Conservation (phyloP, 2,329 filamentous ascomycete species). For the Ceratocystis huliohia region DNA sequence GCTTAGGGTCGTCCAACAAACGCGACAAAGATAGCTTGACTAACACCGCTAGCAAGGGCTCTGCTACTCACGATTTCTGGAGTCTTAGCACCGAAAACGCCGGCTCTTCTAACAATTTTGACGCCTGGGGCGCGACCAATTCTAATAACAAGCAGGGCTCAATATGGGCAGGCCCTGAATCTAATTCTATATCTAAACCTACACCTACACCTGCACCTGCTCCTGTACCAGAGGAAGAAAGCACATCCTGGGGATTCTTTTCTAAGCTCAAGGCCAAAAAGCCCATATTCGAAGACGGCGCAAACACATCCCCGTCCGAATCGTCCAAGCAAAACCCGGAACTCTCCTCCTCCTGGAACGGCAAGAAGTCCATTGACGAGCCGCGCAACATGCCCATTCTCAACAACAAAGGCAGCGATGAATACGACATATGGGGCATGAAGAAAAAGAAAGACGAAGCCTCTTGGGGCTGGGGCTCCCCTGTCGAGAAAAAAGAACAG, state of each 20-base stretch:
- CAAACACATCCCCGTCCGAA: slow-evolving; percentile 17
- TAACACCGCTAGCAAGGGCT: slow-evolving; percentile 27
- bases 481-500: slow-evolving; percentile 9
- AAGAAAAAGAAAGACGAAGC: slow-evolving; percentile 10
- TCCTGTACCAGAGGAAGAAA: slow-evolving; percentile 9
- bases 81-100: background rate
- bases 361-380: slow-evolving; percentile 15
- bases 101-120: background rate
- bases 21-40: slow-evolving; percentile 25
- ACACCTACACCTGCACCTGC: background rate
- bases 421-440: background rate
- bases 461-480: slow-evolving; percentile 15
- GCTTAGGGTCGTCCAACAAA: background rate
- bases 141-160: slow-evolving; percentile 3
- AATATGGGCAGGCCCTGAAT: slow-evolving; percentile 9
- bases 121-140: slow-evolving; percentile 13
- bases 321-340: slow-evolving; percentile 13
- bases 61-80: slow-evolving; percentile 24
- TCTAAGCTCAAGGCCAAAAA: slow-evolving; percentile 16
- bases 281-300: slow-evolving; percentile 11
- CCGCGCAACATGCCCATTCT: background rate
- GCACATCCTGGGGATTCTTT: slow-evolving; percentile 9
- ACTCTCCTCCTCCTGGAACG: slow-evolving; percentile 16
- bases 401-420: background rate
- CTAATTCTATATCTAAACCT: background rate